Evolutionary conservation across 352 stramenopile species (phyloP).

Genomic region (Phytophthora tubulina): DNA sequence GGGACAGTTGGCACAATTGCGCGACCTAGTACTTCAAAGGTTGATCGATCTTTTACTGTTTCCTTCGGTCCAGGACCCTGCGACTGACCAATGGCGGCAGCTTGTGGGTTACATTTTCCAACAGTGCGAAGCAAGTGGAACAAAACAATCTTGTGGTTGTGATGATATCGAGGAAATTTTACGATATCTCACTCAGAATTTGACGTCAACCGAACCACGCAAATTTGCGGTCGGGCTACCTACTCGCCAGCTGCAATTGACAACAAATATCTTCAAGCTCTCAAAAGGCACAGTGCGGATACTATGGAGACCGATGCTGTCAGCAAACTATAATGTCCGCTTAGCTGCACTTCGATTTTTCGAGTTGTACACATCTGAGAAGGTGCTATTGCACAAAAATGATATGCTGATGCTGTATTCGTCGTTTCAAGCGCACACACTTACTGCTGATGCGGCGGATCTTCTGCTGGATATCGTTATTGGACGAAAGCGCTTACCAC

Average conservation of each 20-base stretch:
- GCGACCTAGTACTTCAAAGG: constrained; percentile 69
- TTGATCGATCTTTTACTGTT: constrained; percentile 79
- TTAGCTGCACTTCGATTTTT: constrained; percentile 73
- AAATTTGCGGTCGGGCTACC: constrained; percentile 30
- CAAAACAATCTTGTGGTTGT: constrained; percentile 17
- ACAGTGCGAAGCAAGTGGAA: constrained; percentile 40
- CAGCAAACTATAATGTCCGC: constrained; percentile 55
- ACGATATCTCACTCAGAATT: constrained; percentile 60
- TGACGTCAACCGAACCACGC: constrained; percentile 45
- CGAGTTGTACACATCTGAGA: constrained; percentile 76
- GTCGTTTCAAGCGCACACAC: constrained; percentile 57
- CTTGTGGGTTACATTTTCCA: constrained; percentile 75
- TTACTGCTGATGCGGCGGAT: constrained; percentile 57
- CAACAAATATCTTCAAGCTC: constrained; percentile 53
- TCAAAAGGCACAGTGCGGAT: constrained; percentile 73
- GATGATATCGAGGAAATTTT: constrained; percentile 72
- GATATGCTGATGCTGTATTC: constrained; percentile 76
- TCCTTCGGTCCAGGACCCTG: constrained; percentile 39
- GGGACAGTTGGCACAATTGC: constrained; percentile 47
- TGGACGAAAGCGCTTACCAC: constrained; percentile 46
- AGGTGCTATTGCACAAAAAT: constrained; percentile 60
- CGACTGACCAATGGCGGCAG: constrained; percentile 67
- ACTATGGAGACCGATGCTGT: constrained; percentile 73
- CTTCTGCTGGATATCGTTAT: constrained; percentile 75
- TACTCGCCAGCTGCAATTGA: constrained; percentile 44